A percentile compares a stretch with the other conserved stretches of the same genome.
Conservation (phyloP, 169 alveolate genomes). For the Theileria annulata region DNA sequence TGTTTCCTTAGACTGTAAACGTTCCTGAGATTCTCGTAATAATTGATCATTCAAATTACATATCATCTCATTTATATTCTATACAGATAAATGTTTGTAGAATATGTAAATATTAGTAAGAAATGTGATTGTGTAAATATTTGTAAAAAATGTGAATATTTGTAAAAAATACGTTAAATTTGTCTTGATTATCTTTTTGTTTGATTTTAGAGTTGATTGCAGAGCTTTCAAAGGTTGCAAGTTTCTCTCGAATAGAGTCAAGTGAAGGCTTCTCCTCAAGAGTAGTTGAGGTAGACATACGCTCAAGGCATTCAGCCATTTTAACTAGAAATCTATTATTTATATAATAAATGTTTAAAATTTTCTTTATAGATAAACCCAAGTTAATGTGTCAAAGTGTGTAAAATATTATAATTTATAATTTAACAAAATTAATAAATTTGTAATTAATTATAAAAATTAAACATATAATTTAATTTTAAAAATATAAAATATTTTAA, state of each 20-base stretch:
- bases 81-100: too few relatives aligned
- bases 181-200: conserved; percentile 55
- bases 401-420: not conserved
- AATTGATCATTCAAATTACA: conserved; percentile 31
- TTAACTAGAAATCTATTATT: not conserved
- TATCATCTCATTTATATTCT: conserved; percentile 40
- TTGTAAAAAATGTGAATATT: not conserved
- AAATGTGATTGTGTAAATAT: not conserved
- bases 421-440: too few relatives aligned
- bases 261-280: conserved; percentile 17
- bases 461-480: too few relatives aligned
- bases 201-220: conserved; percentile 44
- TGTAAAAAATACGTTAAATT: conserved; percentile 33
- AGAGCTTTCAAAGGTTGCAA: conserved; percentile 36
- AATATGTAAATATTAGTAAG: not conserved
- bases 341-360: too few relatives aligned
- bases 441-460: too few relatives aligned
- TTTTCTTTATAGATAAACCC: too few relatives aligned
- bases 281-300: conserved; percentile 1
- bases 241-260: conserved; percentile 36
- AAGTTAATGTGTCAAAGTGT: not conserved
- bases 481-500: too few relatives aligned
- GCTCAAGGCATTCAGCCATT: conserved; percentile 13
- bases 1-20: conserved; percentile 35
- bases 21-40: conserved; percentile 34